Evolutionary conservation across 1,284 basidiomycete genomes (phyloP), one percentile per base, ranked within the genome.

Genomic region (Wallemia ichthyophaga): DNA sequence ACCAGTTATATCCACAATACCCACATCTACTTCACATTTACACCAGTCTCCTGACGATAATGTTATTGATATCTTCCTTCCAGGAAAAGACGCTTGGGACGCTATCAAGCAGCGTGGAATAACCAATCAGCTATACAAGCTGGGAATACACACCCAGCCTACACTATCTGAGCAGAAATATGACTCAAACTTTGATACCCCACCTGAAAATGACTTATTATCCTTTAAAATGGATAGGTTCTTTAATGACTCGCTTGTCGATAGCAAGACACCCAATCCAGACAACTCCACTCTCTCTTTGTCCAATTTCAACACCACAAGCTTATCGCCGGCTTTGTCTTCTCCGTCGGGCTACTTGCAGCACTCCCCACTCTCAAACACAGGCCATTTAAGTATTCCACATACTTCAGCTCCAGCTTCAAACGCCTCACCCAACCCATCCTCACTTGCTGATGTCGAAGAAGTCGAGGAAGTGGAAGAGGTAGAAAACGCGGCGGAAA

Each of bases 41-140:
- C 7, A 13, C 37, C 13, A 17, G n/a, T 11, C 37, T 31, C 28
- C 17, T 17, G 37, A 48, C 37, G 37, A 13, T 21, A 21, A 48
- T 21, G n/a, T 48, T 48, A 48, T 56, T 24, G 55, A 56, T 27
- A 56, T 56, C 55, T 56, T 25, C 23, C 55, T 56, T 27, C 55
- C 55, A 5, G 55, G 55, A 3, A 56, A 25, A 21, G 55, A 56
- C 55, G 55, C 55, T 56, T 56, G 55, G 55, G 55, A 56, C 25
- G 55, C 55, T 27, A 25, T 25, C 27, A 25, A 27, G n/a, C 55
- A 56, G n/a, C 3, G 55, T 2, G 55, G 15, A 2, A 56, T 56
- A 5, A 56, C 55, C 13, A 27, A 56, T 17, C 55, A 27, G 25
- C n/a, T 56, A 13, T 7, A 25, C 15, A 56, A 25, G n/a, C 55